Evolutionary conservation across 2,329 filamentous ascomycete genomes (phyloP).

Genomic region (Cordyceps farinosa): DNA sequence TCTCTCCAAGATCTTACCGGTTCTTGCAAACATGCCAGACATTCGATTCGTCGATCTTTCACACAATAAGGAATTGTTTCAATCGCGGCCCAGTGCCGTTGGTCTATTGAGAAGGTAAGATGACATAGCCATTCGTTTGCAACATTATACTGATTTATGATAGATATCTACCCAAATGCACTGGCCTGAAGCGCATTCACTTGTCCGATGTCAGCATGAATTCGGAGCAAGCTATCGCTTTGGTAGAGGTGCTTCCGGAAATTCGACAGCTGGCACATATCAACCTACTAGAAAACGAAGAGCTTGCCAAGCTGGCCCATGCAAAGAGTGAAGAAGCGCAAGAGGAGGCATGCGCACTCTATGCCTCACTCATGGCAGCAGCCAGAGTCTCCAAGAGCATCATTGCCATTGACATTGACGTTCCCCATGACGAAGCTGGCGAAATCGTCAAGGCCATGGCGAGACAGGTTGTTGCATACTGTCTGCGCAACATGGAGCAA

Average conservation of each 20-base stretch:
- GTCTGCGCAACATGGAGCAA: slow-evolving; percentile 83
- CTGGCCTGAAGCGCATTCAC: slow-evolving; percentile 76
- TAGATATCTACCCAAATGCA: slow-evolving; percentile 75
- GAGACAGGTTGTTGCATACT: slow-evolving; percentile 93
- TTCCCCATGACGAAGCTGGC: slow-evolving; percentile 74
- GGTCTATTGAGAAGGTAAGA: slow-evolving; percentile 68
- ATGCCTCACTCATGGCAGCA: slow-evolving; percentile 85
- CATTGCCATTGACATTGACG: slow-evolving; percentile 87
- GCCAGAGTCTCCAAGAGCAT: slow-evolving; percentile 78
- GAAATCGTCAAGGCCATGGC: slow-evolving; percentile 90
- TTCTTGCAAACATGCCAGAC: slow-evolving; percentile 63
- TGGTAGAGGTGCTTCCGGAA: slow-evolving; percentile 88
- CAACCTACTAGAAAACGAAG: slow-evolving; percentile 77
- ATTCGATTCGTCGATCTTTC: slow-evolving; percentile 91
- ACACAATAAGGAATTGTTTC: slow-evolving; percentile 80
- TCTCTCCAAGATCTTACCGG: slow-evolving; percentile 71
- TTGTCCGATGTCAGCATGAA: slow-evolving; percentile 79
- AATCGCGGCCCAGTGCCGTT: slow-evolving; percentile 68
- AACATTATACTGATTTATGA: not conserved
- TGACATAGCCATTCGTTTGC: not conserved
- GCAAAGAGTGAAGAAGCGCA: slow-evolving; percentile 75
- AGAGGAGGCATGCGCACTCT: slow-evolving; percentile 91
- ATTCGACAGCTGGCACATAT: slow-evolving; percentile 77
- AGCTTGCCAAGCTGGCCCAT: slow-evolving; percentile 65
- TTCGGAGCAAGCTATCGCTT: slow-evolving; percentile 82